Evolutionary conservation across 179 eudicot genomes (phyloP), one percentile per base, ranked within the genome.

Genomic region (Drosera spatulata): DNA sequence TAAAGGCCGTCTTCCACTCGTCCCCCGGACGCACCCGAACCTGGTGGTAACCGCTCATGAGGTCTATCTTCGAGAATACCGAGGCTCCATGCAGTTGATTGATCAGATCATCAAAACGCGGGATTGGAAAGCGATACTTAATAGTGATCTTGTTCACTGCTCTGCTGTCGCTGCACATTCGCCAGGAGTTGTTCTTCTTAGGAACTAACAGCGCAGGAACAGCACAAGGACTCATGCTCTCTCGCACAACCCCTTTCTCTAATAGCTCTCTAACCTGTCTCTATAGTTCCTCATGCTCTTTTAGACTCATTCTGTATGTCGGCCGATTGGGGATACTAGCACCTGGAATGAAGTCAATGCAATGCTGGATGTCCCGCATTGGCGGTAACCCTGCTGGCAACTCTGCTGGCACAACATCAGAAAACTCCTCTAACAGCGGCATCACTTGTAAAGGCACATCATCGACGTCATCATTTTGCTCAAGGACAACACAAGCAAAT

Each of bases 141-240:
- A 40, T 6, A 0, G 4, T 54, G 7, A 54, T 54, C 1, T 54
- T 6, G 3, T 54, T 54, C 11, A 54, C 5, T 3, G 22, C 41
- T 39, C 3, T 12, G 39, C 4, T 15, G 7, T 54, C 57, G 7
- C 14, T 39, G 4, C 60, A 56, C 60, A 56, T 56, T 2, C 43
- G 44, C 44, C 60, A 56, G 11, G 43, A 39, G 0, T 14, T 2
- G 11, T 56, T 45, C n/a, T 56, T 56, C 60, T 56, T 56, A 1
- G 60, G 60, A 2, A 15, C 42, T 41, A 56, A 37, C 6, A 56
- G 8, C 2, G 45, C 41, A 1, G 45, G 60, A 3, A 56, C 60
- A 1, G 60, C 60, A 15, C 60, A 56, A 56, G 60, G 41, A 44
- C 60, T 56, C 4, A 38, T 4, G 13, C 60, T 56, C 7, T 53